These are phyloP conservation scores for Cladobotryum protrusum DNA, from an alignment of 2,329 filamentous ascomycete genomes.

Conservation along the genomic window DNA sequence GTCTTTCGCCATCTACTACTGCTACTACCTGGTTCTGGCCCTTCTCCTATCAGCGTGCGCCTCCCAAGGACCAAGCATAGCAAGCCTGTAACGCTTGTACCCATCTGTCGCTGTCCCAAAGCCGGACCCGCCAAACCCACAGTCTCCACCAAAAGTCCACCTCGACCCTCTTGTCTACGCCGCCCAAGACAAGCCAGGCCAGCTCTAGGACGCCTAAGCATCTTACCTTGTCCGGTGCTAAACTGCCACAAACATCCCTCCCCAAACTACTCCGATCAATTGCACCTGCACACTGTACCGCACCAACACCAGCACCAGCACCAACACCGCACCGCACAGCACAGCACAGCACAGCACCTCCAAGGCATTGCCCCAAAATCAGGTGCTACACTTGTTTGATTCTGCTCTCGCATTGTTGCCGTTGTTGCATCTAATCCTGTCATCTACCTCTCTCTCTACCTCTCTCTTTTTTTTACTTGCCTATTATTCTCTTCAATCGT, in stretches of 20 bases:
- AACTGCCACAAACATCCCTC: constrained; percentile 11
- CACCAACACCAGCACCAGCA: neutral
- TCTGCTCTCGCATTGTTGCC: neutral
- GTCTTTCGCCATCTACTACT: neutral
- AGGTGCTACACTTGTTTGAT: constrained; percentile 1
- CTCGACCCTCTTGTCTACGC: constrained; percentile 1
- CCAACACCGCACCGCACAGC: constrained; percentile 5
- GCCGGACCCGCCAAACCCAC: constrained; percentile 10
- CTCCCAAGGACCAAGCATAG: neutral
- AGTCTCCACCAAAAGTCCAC: constrained; percentile 11
- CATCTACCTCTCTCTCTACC: neutral
- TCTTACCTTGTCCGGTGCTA: constrained; percentile 10
- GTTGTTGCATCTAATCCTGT: neutral
- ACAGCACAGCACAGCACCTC: constrained; percentile 1
- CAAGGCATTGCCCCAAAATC: neutral
- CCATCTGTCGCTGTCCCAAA: constrained; percentile 2
- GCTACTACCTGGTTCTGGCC: neutral
- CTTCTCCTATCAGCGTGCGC: neutral
- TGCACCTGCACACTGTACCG: constrained; percentile 3
- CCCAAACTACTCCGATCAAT: constrained; percentile 7
- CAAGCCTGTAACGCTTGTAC: neutral
- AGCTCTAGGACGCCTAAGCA: constrained; percentile 7
- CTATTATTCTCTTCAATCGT: neutral
- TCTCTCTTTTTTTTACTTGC: neutral
- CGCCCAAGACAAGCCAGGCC: constrained; percentile 1